phyloP scores from a whole-genome alignment of 805 yeast genomes.

The Candida sanyiensis region DNA sequence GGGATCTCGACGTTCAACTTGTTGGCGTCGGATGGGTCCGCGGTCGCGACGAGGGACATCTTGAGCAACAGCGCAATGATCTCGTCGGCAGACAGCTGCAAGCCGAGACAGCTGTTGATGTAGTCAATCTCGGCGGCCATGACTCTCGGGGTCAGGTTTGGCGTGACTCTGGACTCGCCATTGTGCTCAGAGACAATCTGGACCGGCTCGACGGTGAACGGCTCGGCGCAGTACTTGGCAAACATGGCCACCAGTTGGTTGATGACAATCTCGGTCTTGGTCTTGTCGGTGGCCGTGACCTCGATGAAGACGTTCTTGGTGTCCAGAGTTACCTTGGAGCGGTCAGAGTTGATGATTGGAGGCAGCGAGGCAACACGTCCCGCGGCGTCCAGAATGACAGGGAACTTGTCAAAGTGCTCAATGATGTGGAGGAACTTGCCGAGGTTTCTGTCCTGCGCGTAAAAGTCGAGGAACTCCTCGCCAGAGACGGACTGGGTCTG shows the following conservation, averaged over 20 bases:
- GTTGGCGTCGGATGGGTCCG: conserved; percentile 41
- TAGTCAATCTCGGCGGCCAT: conserved; percentile 74
- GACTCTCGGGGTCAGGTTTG: conserved; percentile 60
- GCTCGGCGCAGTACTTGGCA: conserved; percentile 74
- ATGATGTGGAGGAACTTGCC: conserved; percentile 87
- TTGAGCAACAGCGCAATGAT: conserved; percentile 63
- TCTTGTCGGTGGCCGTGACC: conserved; percentile 89
- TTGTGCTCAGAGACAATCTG: conserved; percentile 79
- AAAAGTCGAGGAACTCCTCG: conserved; percentile 75
- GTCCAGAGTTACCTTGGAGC: conserved; percentile 76
- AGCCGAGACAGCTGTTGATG: conserved; percentile 91
- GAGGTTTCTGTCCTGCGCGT: conserved; percentile 83
- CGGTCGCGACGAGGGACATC: conserved; percentile 72
- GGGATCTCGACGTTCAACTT: conserved; percentile 56
- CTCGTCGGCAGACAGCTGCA: conserved; percentile 61
- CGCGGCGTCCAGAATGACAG: conserved; percentile 77
- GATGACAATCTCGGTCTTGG: conserved; percentile 89
- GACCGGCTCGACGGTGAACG: conserved; percentile 88
- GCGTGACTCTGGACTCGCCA: conserved; percentile 66
- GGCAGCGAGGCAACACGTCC: conserved; percentile 87
- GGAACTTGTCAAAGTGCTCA: conserved; percentile 82
- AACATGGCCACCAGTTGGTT: conserved; percentile 95
- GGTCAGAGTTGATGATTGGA: conserved; percentile 92
- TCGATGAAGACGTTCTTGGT: conserved; percentile 90
- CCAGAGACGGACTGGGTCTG: conserved; percentile 70